Evolutionary conservation across 805 yeast genomes (phyloP).

Genomic region (Ogataea siamensis): DNA sequence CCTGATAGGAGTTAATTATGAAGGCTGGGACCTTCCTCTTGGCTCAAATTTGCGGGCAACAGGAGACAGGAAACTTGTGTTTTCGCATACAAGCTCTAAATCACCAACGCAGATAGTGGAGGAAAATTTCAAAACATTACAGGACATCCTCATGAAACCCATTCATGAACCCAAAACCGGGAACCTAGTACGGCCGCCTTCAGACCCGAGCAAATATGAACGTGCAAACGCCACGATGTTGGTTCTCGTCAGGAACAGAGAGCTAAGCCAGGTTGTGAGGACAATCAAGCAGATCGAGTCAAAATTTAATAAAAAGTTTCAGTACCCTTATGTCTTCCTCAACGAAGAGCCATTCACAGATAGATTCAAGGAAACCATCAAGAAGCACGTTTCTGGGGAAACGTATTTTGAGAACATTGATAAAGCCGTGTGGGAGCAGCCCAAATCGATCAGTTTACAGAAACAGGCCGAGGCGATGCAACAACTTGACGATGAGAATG

Average conservation of each 20-base stretch:
- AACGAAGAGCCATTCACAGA: conserved; percentile 68
- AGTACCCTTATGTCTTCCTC: conserved; percentile 77
- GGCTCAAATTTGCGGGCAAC: background rate
- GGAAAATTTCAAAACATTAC: conserved; percentile 39
- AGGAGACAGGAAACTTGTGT: conserved; percentile 1
- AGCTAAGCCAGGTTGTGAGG: conserved; percentile 43
- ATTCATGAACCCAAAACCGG: conserved; percentile 49
- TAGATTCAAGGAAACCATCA: conserved; percentile 48
- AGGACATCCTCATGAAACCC: conserved; percentile 34
- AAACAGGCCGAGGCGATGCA: conserved; percentile 38
- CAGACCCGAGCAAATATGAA: conserved; percentile 28
- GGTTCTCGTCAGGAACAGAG: conserved; percentile 70
- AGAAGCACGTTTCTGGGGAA: conserved; percentile 40
- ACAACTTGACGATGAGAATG: conserved; percentile 33
- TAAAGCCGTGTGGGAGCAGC: conserved; percentile 46
- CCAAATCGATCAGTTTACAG: conserved; percentile 38
- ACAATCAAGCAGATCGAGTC: conserved; percentile 63
- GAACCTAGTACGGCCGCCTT: conserved; percentile 32
- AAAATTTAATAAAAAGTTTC: conserved; percentile 64
- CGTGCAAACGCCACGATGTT: conserved; percentile 75
- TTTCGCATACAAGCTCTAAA: conserved; percentile 5
- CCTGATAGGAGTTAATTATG: conserved; percentile 10
- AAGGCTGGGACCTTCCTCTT: background rate
- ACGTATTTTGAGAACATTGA: conserved; percentile 54
- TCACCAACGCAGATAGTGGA: conserved; percentile 34